These are phyloP conservation scores for Chalaropsis ovoidea DNA, from an alignment of 2,329 filamentous ascomycete species.

Conservation along the genomic window DNA sequence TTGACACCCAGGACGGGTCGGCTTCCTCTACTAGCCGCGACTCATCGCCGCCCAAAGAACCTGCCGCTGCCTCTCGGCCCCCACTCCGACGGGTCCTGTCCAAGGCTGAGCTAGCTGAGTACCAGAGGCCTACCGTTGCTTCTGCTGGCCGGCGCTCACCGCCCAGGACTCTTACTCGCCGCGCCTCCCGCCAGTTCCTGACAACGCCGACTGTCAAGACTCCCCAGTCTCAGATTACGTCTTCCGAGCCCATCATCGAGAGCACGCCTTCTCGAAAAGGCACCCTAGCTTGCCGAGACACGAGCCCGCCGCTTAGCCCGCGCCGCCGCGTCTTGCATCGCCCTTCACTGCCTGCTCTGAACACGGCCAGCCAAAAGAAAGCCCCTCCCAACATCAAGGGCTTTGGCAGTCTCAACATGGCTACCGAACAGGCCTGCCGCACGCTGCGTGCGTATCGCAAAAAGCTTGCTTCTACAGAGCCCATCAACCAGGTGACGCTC, in stretches of 20 bases:
- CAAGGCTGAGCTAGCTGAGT: constrained; percentile 74
- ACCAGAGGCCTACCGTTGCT: constrained; percentile 41
- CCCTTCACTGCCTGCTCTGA: constrained; percentile 46
- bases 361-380: constrained; percentile 40
- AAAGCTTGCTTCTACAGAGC: constrained; percentile 48
- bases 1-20: constrained; percentile 39
- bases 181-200: constrained; percentile 39
- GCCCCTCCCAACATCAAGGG: constrained; percentile 41
- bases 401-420: constrained; percentile 49
- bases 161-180: constrained; percentile 44
- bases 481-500: constrained; percentile 48
- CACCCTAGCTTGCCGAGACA: constrained; percentile 35
- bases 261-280: constrained; percentile 40
- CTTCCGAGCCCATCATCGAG: constrained; percentile 37
- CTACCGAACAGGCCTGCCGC: constrained; percentile 55
- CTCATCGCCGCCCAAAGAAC: constrained; percentile 45
- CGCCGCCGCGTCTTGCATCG: constrained; percentile 40
- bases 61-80: constrained; percentile 44
- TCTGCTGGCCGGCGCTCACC: constrained; percentile 44
- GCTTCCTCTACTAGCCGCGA: constrained; percentile 40
- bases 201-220: constrained; percentile 30
- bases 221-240: constrained; percentile 35
- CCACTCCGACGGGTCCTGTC: constrained; percentile 80
- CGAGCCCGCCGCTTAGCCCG: constrained; percentile 43
- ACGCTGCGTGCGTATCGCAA: constrained; percentile 53